Base-by-base conservation (phyloP, 2,329 filamentous ascomycete species). In the Xylariaceae sp. region DNA sequence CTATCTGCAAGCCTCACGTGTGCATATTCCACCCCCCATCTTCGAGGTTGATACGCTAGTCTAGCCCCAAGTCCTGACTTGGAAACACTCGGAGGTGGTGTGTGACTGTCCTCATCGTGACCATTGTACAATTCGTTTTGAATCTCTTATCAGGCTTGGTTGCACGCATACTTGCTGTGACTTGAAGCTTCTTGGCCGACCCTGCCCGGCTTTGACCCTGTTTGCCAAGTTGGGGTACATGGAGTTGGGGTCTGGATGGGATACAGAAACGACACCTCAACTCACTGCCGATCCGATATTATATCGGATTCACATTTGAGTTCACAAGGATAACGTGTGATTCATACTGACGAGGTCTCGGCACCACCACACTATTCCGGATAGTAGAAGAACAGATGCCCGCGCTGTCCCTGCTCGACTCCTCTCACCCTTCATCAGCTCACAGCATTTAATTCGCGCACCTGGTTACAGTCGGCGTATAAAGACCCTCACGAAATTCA, bases 1-100 rank as follows among this genome's bases (percentile, higher is more conserved):
- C 40, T 41, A 12, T 46, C 34, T 49, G 46, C 45, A 45, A 43
- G 22, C 32, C 50, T 55, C 53, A 55, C 54, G 52, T 55, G 54
- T 49, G 43, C 51, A 52, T 46, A 47, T 44, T 47, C 28, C 37
- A 26, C 34, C 15, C 31, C 12, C 38, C 37, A 30, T 19, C 36
- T 41, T 37, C 34, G 42, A 48, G 38, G 32, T 46, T 45, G 37
- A 48, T 49, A 50, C 41, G 8, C 40, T 32, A 16, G 28, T 49
- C 33, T 38, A 34, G 13, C 24, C 17, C 12, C 19, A n/a, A 34
- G 12, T 15, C 16, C 8, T 26, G 15, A 9, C 32, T 16, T 33
- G 12, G 32, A 36, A 19, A 19, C 29, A 19, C 15, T 6, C 13
- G 7, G 19, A 28, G 26, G n/a, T 9, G 24, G 34, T 40, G 40